Percentiles rank a stretch among this genome's conserved stretches.
Evolutionary conservation across 345 rosid genomes (phyloP).

Genomic region (Geranium rotundifolium): DNA sequence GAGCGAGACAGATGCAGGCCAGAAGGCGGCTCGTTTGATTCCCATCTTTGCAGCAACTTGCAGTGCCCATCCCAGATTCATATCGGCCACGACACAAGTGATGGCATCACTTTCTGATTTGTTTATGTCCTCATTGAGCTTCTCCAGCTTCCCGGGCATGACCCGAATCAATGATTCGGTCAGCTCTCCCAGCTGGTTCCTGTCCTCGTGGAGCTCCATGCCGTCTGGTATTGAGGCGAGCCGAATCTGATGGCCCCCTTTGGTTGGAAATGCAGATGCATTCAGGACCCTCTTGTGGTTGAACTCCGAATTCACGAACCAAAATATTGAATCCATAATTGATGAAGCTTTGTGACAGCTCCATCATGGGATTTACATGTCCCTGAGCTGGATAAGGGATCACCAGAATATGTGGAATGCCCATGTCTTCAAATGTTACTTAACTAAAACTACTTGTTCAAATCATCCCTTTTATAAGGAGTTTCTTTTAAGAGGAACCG

Average conservation of each 20-base stretch:
- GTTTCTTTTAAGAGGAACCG: too few relatives aligned
- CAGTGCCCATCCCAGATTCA: constrained; percentile 9
- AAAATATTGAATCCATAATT: not conserved
- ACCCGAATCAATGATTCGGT: not conserved
- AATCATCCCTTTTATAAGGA: too few relatives aligned
- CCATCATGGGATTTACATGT: constrained; percentile 12
- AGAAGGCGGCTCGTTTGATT: constrained; percentile 7
- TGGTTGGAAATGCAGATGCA: not conserved
- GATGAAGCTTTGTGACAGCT: constrained; percentile 4
- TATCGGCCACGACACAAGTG: constrained; percentile 8
- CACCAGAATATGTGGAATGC: constrained; percentile 4
- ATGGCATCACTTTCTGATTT: constrained; percentile 1
- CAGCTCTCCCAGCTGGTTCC: constrained; percentile 9
- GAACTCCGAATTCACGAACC: constrained; percentile 13
- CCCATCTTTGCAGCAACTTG: constrained; percentile 6
- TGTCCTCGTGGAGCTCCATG: not conserved
- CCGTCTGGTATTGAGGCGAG: constrained; percentile 10
- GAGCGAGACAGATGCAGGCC: constrained; percentile 9
- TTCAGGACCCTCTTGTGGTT: constrained; percentile 5
- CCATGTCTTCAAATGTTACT: too few relatives aligned
- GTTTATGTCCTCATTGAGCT: not conserved
- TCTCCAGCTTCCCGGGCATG: constrained; percentile 8
- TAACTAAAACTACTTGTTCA: too few relatives aligned
- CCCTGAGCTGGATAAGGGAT: constrained; percentile 12
- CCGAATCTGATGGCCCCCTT: not conserved